phyloP scores from a whole-genome alignment of 176 grass and related monocot species.

The Areca catechu region DNA sequence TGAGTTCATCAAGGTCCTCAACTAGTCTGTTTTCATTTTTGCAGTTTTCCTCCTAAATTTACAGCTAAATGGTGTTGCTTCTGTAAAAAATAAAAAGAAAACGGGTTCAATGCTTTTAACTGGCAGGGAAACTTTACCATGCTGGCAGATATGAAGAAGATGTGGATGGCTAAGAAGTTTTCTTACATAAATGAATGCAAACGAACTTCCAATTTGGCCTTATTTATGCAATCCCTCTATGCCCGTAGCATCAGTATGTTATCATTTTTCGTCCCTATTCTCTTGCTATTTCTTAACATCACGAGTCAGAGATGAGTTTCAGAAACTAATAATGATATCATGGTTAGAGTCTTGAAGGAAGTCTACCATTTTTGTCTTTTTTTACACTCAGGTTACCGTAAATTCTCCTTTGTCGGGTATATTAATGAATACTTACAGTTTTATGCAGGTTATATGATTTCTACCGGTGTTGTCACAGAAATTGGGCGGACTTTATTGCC shows the following conservation, averaged over 20 bases:
- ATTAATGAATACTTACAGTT: background rate
- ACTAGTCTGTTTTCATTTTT: background rate
- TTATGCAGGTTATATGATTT: constrained; percentile 58
- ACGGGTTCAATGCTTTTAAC: background rate
- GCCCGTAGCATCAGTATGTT: constrained; percentile 50
- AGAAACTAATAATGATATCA: too few relatives aligned
- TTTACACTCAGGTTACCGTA: background rate
- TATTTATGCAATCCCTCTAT: constrained; percentile 88
- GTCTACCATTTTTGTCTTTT: background rate
- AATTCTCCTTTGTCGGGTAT: too few relatives aligned
- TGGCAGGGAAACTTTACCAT: constrained; percentile 38
- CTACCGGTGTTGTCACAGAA: constrained; percentile 35
- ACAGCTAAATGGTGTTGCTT: too few relatives aligned
- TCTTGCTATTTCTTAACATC: background rate
- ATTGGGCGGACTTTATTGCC: constrained; percentile 80
- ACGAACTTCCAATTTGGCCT: constrained; percentile 40
- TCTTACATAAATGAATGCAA: constrained; percentile 70
- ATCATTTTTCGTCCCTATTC: background rate
- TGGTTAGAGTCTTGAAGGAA: too few relatives aligned
- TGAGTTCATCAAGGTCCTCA: constrained; percentile 43
- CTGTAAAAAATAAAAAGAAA: too few relatives aligned
- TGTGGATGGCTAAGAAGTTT: constrained; percentile 71
- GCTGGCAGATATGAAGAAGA: constrained; percentile 48
- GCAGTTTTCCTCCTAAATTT: background rate
- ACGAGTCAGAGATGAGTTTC: background rate